phyloP scores from a whole-genome alignment of 768 basidiomycete genomes.

The Mycena sanguinolenta region DNA sequence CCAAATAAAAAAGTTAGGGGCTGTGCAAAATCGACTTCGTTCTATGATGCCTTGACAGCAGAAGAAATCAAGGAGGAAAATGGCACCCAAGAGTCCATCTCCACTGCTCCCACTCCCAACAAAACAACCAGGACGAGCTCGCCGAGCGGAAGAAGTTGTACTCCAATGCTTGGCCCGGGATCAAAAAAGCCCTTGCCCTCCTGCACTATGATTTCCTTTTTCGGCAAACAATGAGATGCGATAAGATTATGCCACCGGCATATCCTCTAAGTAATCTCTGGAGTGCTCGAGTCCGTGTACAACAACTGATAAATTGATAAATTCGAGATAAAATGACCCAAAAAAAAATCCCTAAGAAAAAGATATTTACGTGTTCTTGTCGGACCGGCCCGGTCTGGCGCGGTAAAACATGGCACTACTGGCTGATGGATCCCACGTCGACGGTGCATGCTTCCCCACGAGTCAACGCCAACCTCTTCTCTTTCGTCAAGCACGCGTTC shows the following conservation, averaged over 20 bases:
- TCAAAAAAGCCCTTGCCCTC: too few species aligned
- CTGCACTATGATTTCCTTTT: constrained; percentile 6
- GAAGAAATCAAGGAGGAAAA: too few species aligned
- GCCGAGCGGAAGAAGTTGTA: too few species aligned
- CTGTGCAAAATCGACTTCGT: too few species aligned
- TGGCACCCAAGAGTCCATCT: too few species aligned
- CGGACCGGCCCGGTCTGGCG: constrained; percentile 7
- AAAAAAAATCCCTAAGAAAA: not conserved
- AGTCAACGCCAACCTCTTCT: constrained; percentile 37
- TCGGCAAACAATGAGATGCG: constrained; percentile 6
- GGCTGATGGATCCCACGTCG: constrained; percentile 42
- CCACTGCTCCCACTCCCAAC: too few species aligned
- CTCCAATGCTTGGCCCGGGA: too few species aligned
- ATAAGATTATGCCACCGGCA: constrained; percentile 15
- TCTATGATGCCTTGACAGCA: too few species aligned
- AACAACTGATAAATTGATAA: too few species aligned
- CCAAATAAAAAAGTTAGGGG: too few species aligned
- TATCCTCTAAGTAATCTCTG: not conserved
- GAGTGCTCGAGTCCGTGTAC: not conserved
- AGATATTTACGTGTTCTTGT: not conserved
- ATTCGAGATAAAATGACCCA: too few species aligned
- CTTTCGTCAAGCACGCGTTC: constrained; percentile 38
- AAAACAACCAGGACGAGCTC: too few species aligned
- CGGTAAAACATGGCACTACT: constrained; percentile 28
- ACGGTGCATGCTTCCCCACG: constrained; percentile 27